Evolutionary conservation across 306 rosid species (phyloP), one percentile per base, ranked within the genome.

Genomic region (Lathyrus aphaca): DNA sequence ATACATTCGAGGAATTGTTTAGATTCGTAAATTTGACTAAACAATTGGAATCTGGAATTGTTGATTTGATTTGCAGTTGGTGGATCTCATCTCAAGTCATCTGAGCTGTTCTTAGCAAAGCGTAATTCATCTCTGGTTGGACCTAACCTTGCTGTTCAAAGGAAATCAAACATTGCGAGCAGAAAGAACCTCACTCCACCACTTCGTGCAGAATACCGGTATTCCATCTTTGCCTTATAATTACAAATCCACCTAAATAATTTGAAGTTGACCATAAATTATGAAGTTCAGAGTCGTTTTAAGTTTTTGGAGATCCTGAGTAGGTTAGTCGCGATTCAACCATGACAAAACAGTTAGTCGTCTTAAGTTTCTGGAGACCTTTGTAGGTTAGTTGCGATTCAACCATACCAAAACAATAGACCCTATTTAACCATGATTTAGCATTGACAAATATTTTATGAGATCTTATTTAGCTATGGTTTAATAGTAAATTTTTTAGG

Each of bases 131-230:
- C 74, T 63, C 78, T 80, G 18, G 66, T 79, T 74, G 65, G 86
- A 4, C 69, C 87, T 63, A 91, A 85, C 73, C 80, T 89, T 42
- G 40, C 58, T 17, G 64, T 81, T 66, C 89, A 69, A 69, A 84
- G 69, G 73, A 86, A 86, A 77, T 74, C 82, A 19, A 78, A 61
- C 60, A 77, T 66, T 59, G 64, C 64, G 56, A 80, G 13, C 54
- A 42, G 60, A 40, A 78, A 69, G 72, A 84, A 64, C 51, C 87
- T 81, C 71, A 63, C 61, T 71, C 71, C 85, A 70, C 59, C 83
- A 0, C 77, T 90, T 78, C 77, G 84, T 54, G 92, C 98, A 0
- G 93, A 92, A 45, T 85, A 86, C 72, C 63, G 86, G 98, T 91
- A 78, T 46, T 78, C 53, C 43, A 13, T 17, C 21, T 49, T 10